Percentiles rank a stretch among this genome's conserved stretches.
These are phyloP conservation scores for Colletotrichum musicola DNA, from an alignment of 2,329 filamentous ascomycete species.

Conservation along the genomic window DNA sequence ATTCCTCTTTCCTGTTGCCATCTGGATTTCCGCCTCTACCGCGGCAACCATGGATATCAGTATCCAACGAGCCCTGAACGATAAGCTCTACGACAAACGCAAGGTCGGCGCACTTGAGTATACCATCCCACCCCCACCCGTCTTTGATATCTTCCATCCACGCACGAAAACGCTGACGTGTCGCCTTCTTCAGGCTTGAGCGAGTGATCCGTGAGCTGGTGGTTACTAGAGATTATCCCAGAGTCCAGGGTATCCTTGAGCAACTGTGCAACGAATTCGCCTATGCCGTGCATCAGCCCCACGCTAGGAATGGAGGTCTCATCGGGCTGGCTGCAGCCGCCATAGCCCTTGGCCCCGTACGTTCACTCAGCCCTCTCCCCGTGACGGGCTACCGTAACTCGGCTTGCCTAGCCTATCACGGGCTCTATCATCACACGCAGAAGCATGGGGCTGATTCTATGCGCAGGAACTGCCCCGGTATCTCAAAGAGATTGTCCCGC, in stretches of 20 bases:
- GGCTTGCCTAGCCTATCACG: too few species aligned
- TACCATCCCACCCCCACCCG: slow-evolving; percentile 49
- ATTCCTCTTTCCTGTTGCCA: slow-evolving; percentile 4
- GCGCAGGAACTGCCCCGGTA: slow-evolving; percentile 89
- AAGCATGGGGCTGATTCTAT: too few species aligned
- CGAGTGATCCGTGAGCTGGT: slow-evolving; percentile 89
- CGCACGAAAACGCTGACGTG: background rate
- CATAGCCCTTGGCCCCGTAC: slow-evolving; percentile 91
- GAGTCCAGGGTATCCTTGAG: slow-evolving; percentile 88
- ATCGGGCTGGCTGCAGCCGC: slow-evolving; percentile 96
- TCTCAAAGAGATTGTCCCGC: slow-evolving; percentile 92
- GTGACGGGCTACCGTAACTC: background rate
- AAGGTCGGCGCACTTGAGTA: slow-evolving; percentile 98
- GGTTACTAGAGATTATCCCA: slow-evolving; percentile 79
- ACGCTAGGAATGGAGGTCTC: slow-evolving; percentile 94
- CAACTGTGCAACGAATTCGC: slow-evolving; percentile 98
- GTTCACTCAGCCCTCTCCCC: slow-evolving; percentile 49
- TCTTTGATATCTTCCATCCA: slow-evolving; percentile 1
- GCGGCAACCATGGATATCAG: slow-evolving; percentile 79
- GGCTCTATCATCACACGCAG: too few species aligned
- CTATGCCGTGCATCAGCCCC: slow-evolving; percentile 95
- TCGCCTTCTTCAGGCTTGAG: slow-evolving; percentile 76
- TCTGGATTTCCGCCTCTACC: too few species aligned
- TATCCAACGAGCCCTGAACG: slow-evolving; percentile 91
- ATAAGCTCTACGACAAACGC: slow-evolving; percentile 98